Evolutionary conservation across 2,329 filamentous ascomycete genomes (phyloP).

Genomic region (Ophiostoma tasmaniense): DNA sequence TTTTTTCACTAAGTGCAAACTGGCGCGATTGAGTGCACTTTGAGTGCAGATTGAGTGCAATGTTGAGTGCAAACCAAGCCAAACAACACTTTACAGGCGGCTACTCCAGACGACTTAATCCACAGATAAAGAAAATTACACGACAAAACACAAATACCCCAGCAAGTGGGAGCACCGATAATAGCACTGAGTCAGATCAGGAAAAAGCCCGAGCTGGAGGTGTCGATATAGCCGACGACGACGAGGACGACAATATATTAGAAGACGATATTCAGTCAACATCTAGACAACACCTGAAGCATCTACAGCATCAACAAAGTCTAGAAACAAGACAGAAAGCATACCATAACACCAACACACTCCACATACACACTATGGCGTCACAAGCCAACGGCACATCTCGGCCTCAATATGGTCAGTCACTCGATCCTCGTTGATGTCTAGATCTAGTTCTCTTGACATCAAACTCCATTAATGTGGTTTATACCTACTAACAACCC

Average conservation of each 20-base stretch:
- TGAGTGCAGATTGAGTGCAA: background rate
- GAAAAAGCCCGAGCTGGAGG: background rate
- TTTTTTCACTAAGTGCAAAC: background rate
- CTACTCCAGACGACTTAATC: background rate
- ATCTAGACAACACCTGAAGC: background rate
- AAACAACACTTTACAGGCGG: background rate
- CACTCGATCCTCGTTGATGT: background rate
- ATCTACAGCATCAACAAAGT: background rate
- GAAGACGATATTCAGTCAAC: background rate
- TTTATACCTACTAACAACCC: slow-evolving; percentile 5
- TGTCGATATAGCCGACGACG: background rate
- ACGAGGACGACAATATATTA: background rate
- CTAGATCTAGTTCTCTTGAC: slow-evolving; percentile 5
- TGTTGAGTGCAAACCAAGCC: background rate
- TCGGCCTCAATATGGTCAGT: slow-evolving; percentile 21
- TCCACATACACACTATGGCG: background rate
- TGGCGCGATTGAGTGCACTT: background rate
- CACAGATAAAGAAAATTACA: background rate
- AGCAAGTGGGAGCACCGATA: slow-evolving; percentile 1
- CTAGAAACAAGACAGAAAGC: background rate
- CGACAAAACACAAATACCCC: background rate
- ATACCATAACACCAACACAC: background rate
- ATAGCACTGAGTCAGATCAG: background rate
- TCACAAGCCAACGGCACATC: slow-evolving; percentile 14
- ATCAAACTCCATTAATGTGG: too few relatives aligned